Base-by-base conservation (phyloP, 768 basidiomycete species). In the Pleurotus platypus region DNA sequence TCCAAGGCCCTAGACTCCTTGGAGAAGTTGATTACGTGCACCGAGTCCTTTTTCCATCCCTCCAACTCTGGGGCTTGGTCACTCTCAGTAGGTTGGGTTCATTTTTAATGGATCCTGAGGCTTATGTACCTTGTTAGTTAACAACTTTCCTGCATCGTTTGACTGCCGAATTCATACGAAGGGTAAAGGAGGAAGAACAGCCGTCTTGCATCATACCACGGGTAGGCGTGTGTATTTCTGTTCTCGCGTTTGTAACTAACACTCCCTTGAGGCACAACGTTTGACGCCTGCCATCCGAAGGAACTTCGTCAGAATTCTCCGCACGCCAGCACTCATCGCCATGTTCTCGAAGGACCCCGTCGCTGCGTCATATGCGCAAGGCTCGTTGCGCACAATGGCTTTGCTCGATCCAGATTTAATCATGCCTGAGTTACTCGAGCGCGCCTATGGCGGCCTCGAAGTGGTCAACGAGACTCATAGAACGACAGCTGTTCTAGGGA, bases 31-130 rank as follows among this genome's bases (percentile, higher is more conserved):
- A 84, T 98, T 59, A 95, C 92, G 12, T 94, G 92, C 63, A 92
- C 90, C 5, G 96, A 98, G 66, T 86, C 89, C 0, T 96, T 90
- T 76, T 98, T 98, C 73, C 96, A 98, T 69, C 96, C 96, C 1
- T 92, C 91, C 3, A 97, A 97, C 67, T 86, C 86, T 27, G 95
- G 95, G 3, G 74, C 79, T 27, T 97, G 94, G 92, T 89, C 92
- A 3, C 67, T 81, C 55, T 67, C 75, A 58, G 85, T 89, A 61
- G 58, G 79, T 67, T 35, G 24, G 42, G 40, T 35, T 20, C n/a
- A 20, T 39, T 55, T 39, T 48, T 9, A 35, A 35, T 11, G 11
- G 30, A 35, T 35, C 30, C 9, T 11, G 30, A 9, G 11, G 8
- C 30, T 16, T 45, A n/a, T 4, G 35, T 20, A 20, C 42, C 22